Evolutionary conservation across 1,284 basidiomycete genomes (phyloP).

Genomic region (Ustilago bromivora): DNA sequence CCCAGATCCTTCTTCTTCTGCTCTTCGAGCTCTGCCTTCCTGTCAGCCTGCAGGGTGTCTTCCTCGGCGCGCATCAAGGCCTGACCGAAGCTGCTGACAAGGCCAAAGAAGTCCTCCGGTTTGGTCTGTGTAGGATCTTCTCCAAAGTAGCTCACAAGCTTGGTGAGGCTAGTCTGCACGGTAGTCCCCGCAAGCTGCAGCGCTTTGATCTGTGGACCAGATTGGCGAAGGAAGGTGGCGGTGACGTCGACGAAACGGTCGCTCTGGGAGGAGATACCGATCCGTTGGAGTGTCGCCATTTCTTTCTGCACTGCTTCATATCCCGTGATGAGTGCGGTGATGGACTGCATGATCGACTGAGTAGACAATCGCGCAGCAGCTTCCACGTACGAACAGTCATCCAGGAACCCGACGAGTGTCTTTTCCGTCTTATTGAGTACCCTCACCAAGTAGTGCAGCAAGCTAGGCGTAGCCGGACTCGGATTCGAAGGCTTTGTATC

Average conservation of each 20-base stretch:
- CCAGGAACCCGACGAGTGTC: slow-evolving; percentile 78
- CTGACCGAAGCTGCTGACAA: slow-evolving; percentile 59
- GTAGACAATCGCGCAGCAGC: slow-evolving; percentile 73
- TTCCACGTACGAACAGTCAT: slow-evolving; percentile 84
- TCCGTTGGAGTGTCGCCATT: slow-evolving; percentile 31
- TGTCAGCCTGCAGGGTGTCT: slow-evolving; percentile 59
- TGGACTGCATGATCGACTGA: slow-evolving; percentile 35
- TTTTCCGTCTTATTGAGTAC: slow-evolving; percentile 80
- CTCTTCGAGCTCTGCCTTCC: slow-evolving; percentile 52
- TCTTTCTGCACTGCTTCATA: slow-evolving; percentile 47
- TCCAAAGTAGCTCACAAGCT: slow-evolving; percentile 54
- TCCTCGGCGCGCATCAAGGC: slow-evolving; percentile 64
- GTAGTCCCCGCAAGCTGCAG: slow-evolving; percentile 37
- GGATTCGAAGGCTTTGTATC: slow-evolving; percentile 83
- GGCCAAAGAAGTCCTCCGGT: slow-evolving; percentile 62
- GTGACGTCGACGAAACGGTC: slow-evolving; percentile 52
- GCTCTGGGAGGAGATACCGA: slow-evolving; percentile 42
- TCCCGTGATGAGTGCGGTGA: slow-evolving; percentile 44
- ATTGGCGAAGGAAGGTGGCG: slow-evolving; percentile 33
- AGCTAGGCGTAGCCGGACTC: slow-evolving; percentile 79
- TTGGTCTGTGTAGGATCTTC: slow-evolving; percentile 56
- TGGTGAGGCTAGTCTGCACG: slow-evolving; percentile 34
- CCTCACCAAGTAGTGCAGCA: slow-evolving; percentile 85
- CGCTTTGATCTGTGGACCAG: slow-evolving; percentile 48
- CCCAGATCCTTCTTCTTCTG: slow-evolving; percentile 37